Base-by-base conservation (phyloP, 768 basidiomycete species). In the Kwoniella heveanensis region DNA sequence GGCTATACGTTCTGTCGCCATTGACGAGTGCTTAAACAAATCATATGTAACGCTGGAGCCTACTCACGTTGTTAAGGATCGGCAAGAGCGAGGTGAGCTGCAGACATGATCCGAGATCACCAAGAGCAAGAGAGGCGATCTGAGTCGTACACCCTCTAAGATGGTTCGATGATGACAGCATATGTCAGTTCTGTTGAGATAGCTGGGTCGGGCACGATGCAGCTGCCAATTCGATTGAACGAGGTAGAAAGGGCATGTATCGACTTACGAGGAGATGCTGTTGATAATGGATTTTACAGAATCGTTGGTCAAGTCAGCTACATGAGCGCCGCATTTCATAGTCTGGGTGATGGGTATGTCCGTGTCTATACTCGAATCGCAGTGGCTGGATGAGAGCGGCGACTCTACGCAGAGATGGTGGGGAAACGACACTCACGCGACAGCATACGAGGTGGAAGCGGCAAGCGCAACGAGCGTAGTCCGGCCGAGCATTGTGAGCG, bases 21-120 rank as follows among this genome's bases (percentile, higher is more conserved):
- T n/a, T n/a, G n/a, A n/a, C n/a, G n/a, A n/a, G n/a, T n/a, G n/a
- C n/a, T n/a, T n/a, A n/a, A n/a, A n/a, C n/a, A n/a, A n/a, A n/a
- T n/a, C n/a, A n/a, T n/a, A 27, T 17, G 47, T 36, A 13, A 36
- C 32, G n/a, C 32, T 7, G 17, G 3, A 19, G 9, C 17, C 17
- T 17, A 49, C 25, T 49, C 48, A 49, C 48, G 17, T 49, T 49
- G 21, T 49, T 22, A 22, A 49, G 4, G 56, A 77, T 64, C 9
- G 67, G 62, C 2, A 77, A 47, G 17, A 74, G 53, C 26, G 27
- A 51, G n/a, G 71, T 74, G 17, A 77, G 58, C 48, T 67, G 62
- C n/a, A 77, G 68, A 68, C 75, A 77, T 50, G 36, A 54, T 36
- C 75, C 75, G 27, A 74, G 60, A 58, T 74, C 66, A 46, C 70